Conservation (phyloP, 768 basidiomycete genomes). For the Lentinula aciculospora region DNA sequence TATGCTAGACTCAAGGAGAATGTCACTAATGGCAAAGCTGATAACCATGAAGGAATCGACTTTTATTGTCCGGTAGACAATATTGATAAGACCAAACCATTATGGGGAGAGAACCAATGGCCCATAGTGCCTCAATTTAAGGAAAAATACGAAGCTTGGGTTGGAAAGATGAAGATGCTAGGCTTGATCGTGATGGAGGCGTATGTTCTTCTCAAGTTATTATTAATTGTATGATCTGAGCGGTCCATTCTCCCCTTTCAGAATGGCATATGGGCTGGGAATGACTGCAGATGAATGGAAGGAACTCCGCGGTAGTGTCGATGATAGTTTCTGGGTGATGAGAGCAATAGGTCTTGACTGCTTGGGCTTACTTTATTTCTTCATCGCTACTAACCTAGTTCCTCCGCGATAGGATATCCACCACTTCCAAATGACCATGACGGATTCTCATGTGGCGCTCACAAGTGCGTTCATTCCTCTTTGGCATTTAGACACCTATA, state of each 20-base stretch:
- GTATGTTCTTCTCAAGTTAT: slow-evolving; percentile 33
- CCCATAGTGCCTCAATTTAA: slow-evolving; percentile 55
- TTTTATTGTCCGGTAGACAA: slow-evolving; percentile 69
- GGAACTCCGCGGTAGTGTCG: slow-evolving; percentile 60
- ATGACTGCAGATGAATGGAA: slow-evolving; percentile 67
- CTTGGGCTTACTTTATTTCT: slow-evolving; percentile 4
- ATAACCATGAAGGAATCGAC: slow-evolving; percentile 83
- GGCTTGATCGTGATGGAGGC: slow-evolving; percentile 85
- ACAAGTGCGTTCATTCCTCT: slow-evolving; percentile 49
- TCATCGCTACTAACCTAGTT: neutral
- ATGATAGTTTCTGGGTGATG: slow-evolving; percentile 90
- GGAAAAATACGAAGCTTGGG: slow-evolving; percentile 66
- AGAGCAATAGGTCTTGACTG: slow-evolving; percentile 60
- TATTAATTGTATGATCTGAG: neutral
- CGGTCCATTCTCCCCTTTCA: slow-evolving; percentile 19
- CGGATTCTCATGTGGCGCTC: slow-evolving; percentile 86
- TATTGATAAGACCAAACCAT: slow-evolving; percentile 61
- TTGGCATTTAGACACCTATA: slow-evolving; percentile 4
- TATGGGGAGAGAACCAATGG: slow-evolving; percentile 91
- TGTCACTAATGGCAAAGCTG: slow-evolving; percentile 77
- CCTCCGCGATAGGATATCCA: slow-evolving; percentile 61
- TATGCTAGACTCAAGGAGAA: slow-evolving; percentile 81
- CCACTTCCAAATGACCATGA: slow-evolving; percentile 75
- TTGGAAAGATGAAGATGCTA: slow-evolving; percentile 79
- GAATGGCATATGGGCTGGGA: slow-evolving; percentile 80